Conservation (phyloP, 2,329 filamentous ascomycete genomes). For the Cordyceps fumosorosea region DNA sequence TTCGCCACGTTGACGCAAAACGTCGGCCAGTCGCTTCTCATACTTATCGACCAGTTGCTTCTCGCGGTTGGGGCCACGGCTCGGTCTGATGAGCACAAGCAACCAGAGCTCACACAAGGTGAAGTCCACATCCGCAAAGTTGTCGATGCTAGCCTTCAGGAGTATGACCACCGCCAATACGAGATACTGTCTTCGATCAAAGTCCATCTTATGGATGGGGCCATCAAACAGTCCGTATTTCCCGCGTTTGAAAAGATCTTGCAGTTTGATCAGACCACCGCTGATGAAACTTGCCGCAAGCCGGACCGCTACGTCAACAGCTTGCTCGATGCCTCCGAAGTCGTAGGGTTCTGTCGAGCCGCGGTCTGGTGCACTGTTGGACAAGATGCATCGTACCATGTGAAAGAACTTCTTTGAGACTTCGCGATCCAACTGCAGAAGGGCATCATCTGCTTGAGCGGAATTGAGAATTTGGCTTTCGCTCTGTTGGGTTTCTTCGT, state of each 20-base stretch:
- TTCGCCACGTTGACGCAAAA: conserved; percentile 35
- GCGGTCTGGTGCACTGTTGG: conserved; percentile 6
- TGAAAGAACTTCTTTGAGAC: conserved; percentile 41
- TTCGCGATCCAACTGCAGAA: conserved; percentile 41
- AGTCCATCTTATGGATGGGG: conserved; percentile 31
- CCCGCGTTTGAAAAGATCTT: conserved; percentile 39
- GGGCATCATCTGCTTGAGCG: conserved; percentile 40
- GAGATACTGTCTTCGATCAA: conserved; percentile 38
- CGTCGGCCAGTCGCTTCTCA: conserved; percentile 34
- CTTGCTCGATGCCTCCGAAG: conserved; percentile 35
- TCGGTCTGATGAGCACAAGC: conserved; percentile 44
- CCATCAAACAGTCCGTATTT: conserved; percentile 46
- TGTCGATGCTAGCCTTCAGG: conserved; percentile 38
- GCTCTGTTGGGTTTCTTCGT: conserved; percentile 31
- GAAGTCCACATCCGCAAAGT: conserved; percentile 40
- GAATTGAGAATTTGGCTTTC: conserved; percentile 33
- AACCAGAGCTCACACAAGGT: conserved; percentile 47
- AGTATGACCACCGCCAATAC: conserved; percentile 47
- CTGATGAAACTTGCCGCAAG: conserved; percentile 40
- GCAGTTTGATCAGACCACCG: conserved; percentile 36
- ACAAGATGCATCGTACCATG: conserved; percentile 36
- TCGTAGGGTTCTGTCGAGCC: conserved; percentile 17
- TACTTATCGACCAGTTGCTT: conserved; percentile 37
- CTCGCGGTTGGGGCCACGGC: conserved; percentile 31
- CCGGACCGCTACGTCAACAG: conserved; percentile 38